Evolutionary conservation across 1,139 yeast genomes (phyloP).

Genomic region (Candida sp.): DNA sequence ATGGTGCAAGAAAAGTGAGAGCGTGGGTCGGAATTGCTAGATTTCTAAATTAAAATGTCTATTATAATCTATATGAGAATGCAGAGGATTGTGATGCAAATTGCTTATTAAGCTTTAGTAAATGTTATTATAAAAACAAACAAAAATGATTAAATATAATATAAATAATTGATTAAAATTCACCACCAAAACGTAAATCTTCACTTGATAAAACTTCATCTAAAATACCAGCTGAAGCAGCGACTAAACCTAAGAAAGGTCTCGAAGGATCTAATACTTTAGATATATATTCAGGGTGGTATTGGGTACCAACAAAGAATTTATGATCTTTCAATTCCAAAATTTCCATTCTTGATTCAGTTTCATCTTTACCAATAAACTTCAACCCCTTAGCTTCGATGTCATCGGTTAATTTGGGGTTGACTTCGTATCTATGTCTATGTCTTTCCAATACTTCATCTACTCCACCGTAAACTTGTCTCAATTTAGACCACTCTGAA

Average conservation of each 20-base stretch:
- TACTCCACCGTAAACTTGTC: constrained; percentile 76
- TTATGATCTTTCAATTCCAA: constrained; percentile 81
- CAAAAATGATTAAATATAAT: neutral
- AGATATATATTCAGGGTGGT: constrained; percentile 97
- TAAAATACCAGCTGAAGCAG: constrained; percentile 83
- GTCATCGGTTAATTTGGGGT: constrained; percentile 70
- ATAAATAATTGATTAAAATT: constrained; percentile 22
- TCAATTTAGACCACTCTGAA: constrained; percentile 68
- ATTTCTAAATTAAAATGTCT: neutral
- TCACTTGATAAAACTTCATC: constrained; percentile 53
- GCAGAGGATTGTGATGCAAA: neutral
- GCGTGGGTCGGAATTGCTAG: neutral
- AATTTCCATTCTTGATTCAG: constrained; percentile 90
- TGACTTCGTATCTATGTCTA: constrained; percentile 97
- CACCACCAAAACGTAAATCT: constrained; percentile 45
- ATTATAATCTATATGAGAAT: neutral
- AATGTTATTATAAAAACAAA: no score
- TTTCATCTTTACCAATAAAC: constrained; percentile 93
- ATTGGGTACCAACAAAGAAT: constrained; percentile 93
- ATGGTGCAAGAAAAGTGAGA: neutral
- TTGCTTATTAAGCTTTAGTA: neutral
- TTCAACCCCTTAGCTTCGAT: constrained; percentile 78
- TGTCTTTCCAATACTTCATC: constrained; percentile 85
- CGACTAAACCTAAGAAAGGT: constrained; percentile 94
- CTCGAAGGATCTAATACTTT: constrained; percentile 95